Percentiles rank a stretch among this genome's conserved stretches.
Conservation (phyloP, 495 filamentous ascomycete genomes). For the Penicillium chermesinum region DNA sequence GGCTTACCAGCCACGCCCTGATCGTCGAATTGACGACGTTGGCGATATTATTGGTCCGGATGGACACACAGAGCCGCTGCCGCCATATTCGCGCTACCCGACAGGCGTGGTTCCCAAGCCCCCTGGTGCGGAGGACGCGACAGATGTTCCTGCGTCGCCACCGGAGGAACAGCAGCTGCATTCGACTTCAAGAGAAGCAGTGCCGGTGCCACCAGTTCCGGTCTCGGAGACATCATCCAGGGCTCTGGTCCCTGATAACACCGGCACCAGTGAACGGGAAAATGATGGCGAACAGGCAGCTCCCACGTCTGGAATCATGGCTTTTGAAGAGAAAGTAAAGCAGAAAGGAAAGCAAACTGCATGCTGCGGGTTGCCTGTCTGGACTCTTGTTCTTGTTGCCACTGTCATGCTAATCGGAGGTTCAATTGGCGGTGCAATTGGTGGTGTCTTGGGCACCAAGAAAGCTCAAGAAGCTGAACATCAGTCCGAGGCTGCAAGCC, state of each 20-base stretch:
- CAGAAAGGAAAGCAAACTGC: constrained; percentile 48
- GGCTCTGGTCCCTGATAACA: constrained; percentile 20
- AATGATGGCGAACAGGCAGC: constrained; percentile 2
- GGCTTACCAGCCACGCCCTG: constrained; percentile 63
- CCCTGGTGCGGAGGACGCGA: constrained; percentile 20
- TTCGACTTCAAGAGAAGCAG: constrained; percentile 16
- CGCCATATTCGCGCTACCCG: constrained; percentile 81
- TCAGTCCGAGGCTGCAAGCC: constrained; percentile 6
- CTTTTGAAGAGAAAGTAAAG: constrained; percentile 54
- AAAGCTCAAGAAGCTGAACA: constrained; percentile 31
- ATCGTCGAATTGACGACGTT: constrained; percentile 77
- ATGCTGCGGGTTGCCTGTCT: constrained; percentile 64
- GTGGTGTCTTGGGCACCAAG: constrained; percentile 48
- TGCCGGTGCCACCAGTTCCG: not conserved
- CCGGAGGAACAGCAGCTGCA: constrained; percentile 24
- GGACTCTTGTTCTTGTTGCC: constrained; percentile 56
- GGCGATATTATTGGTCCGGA: constrained; percentile 85
- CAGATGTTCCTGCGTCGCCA: constrained; percentile 14
- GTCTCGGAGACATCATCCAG: constrained; percentile 47
- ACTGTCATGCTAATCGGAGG: constrained; percentile 52
- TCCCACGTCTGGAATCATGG: constrained; percentile 34
- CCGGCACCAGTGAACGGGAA: constrained; percentile 6
- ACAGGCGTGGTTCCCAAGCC: constrained; percentile 47
- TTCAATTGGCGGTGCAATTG: constrained; percentile 54
- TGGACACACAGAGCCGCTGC: constrained; percentile 84